phyloP scores from a whole-genome alignment of 208 protist species.

The Leishmania aethiopica region DNA sequence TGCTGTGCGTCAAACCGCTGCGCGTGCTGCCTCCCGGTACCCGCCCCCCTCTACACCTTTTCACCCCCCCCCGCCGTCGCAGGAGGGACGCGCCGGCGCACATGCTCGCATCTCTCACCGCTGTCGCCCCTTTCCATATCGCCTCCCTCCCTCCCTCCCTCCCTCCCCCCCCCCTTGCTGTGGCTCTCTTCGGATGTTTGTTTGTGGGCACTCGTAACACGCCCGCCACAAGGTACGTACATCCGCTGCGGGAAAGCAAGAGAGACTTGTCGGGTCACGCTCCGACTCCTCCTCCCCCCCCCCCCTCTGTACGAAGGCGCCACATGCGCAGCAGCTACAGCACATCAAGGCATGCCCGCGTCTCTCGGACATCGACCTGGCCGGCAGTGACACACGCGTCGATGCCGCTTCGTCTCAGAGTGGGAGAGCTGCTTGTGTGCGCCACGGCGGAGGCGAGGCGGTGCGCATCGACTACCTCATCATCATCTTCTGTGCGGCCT shows the following conservation, averaged over 20 bases:
- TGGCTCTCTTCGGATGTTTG: too few species aligned
- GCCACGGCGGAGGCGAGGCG: background rate
- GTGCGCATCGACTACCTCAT: background rate
- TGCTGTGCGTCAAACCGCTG: slow-evolving; percentile 3
- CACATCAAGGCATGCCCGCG: background rate
- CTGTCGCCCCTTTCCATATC: background rate
- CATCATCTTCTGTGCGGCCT: background rate
- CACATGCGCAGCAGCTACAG: background rate
- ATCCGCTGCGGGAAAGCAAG: background rate
- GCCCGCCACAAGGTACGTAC: background rate
- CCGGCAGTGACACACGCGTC: background rate
- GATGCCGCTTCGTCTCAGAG: background rate
- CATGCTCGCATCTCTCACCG: background rate
- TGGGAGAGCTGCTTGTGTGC: background rate
- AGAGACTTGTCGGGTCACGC: background rate
- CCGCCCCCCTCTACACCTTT: background rate
- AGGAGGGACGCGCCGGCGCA: background rate
- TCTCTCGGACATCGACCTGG: background rate
- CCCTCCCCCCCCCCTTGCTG: background rate
- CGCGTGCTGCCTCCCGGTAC: background rate
- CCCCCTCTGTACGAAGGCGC: background rate
- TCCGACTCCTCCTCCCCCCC: too few species aligned
- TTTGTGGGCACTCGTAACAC: background rate
- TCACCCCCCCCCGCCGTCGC: background rate
- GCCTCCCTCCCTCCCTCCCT: background rate